These are phyloP conservation scores for Metschnikowia chrysomelidarum DNA, from an alignment of 805 yeast genomes.

Conservation along the genomic window DNA sequence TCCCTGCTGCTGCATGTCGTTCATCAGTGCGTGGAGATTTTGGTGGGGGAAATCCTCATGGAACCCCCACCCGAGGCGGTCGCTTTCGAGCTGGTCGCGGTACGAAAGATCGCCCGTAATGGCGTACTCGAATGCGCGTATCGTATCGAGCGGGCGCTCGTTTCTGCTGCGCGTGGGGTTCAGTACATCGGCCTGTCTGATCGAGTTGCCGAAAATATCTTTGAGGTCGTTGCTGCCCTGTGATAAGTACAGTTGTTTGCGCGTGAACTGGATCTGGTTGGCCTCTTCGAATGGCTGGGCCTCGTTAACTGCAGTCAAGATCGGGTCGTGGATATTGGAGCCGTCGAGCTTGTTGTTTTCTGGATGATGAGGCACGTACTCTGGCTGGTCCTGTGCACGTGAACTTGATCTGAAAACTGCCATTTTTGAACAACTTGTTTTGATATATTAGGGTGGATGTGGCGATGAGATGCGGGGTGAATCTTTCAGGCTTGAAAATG, in stretches of 20 bases:
- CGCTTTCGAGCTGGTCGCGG: constrained; percentile 78
- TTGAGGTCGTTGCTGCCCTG: constrained; percentile 56
- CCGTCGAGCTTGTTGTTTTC: constrained; percentile 35
- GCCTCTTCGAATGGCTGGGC: constrained; percentile 89
- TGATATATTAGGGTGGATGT: no score
- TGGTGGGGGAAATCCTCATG: constrained; percentile 70
- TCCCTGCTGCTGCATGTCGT: constrained; percentile 27
- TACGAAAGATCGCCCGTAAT: constrained; percentile 84
- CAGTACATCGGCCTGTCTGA: constrained; percentile 76
- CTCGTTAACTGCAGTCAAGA: constrained; percentile 88
- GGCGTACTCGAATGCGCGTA: constrained; percentile 88
- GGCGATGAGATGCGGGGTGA: no score
- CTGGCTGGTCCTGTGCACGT: constrained; percentile 25
- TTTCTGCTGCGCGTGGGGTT: constrained; percentile 93
- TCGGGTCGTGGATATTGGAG: constrained; percentile 66
- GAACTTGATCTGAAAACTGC: constrained; percentile 22
- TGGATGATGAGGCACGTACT: constrained; percentile 41
- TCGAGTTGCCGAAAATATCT: constrained; percentile 86
- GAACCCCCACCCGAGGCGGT: constrained; percentile 81
- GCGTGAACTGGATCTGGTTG: constrained; percentile 36
- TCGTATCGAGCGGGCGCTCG: constrained; percentile 96
- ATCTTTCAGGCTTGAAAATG: no score
- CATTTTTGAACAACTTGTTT: no score
- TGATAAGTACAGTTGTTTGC: constrained; percentile 41
- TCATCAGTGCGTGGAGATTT: constrained; percentile 30